Evolutionary conservation across 2,329 filamentous ascomycete species (phyloP), one percentile per base, ranked within the genome.

Genomic region (Cladosporium sphaerospermum): DNA sequence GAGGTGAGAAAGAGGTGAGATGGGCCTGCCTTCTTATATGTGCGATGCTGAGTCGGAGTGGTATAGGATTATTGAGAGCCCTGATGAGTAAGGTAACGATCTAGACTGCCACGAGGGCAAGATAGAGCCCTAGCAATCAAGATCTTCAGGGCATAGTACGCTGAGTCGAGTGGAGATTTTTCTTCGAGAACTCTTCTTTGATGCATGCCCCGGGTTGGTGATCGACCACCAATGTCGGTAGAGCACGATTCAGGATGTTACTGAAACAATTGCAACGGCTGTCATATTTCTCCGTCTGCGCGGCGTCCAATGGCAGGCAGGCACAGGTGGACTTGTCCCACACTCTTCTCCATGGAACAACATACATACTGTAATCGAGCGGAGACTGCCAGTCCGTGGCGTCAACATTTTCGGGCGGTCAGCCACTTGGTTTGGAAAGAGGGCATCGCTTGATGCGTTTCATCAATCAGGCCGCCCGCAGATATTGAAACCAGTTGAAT

Each of bases 151-250:
- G 33, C 19, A 14, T 9, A 14, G 19, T 19, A 13, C 34, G 45
- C 45, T 47, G 16, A 39, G 34, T 31, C 14, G 41, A 40, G 46
- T 32, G 45, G 46, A 41, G 46, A 49, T 32, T 41, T 33, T 5
- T 19, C 14, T 41, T 13, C 2, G 13, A 11, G 13, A 41, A 3
- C 5, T 41, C 14, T 13, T 32, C n/a, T 41, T 14, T 13, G 19
- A 41, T 28, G 36, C 32, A 19, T 39, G 45, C n/a, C 16, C 19
- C 16, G 9, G 3, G 2, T 18, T 19, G 28, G 33, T 41, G 46
- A 49, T 49, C 46, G 46, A 42, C 36, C 19, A 41, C 39, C 23
- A 34, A 32, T 16, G 18, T 33, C 23, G 37, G 23, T 41, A 41
- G n/a, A 32, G 34, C 36, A 19, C 37, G 37, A 36, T 41, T 49